Evolutionary conservation across 2,329 filamentous ascomycete genomes (phyloP).

Genomic region (Parastagonospora nodorum): DNA sequence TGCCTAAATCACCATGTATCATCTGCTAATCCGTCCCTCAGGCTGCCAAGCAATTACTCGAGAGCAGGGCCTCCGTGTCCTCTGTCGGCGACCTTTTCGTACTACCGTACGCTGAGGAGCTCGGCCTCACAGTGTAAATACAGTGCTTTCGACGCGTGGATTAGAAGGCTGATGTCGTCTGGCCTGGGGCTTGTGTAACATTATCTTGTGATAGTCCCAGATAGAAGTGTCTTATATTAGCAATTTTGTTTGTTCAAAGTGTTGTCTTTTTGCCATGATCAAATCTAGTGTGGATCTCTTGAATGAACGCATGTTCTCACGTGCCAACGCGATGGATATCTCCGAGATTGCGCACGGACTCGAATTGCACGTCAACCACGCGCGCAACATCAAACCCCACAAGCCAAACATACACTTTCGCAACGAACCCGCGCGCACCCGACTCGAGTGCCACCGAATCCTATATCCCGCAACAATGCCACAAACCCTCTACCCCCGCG

Average conservation of each 20-base stretch:
- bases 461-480: conserved; percentile 57
- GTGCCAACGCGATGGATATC: conserved; percentile 20
- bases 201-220: conserved; percentile 49
- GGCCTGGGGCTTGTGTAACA: conserved; percentile 46
- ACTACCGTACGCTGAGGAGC: conserved; percentile 90
- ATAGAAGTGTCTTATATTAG: conserved; percentile 46
- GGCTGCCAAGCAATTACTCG: conserved; percentile 86
- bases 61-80: conserved; percentile 86
- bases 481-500: conserved; percentile 79
- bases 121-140: conserved; percentile 91
- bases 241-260: conserved; percentile 35
- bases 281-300: neutral
- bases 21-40: conserved; percentile 49
- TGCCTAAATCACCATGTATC: neutral
- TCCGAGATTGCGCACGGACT: conserved; percentile 16
- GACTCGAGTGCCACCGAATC: neutral
- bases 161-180: conserved; percentile 39
- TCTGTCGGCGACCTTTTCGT: conserved; percentile 89
- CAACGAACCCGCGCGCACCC: conserved; percentile 6
- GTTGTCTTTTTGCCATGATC: neutral
- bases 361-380: neutral
- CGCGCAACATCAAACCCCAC: conserved; percentile 1
- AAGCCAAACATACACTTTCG: neutral
- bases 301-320: conserved; percentile 16
- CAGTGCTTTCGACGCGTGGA: conserved; percentile 27